Percentiles rank a stretch among this genome's conserved stretches.
phyloP scores from a whole-genome alignment of 352 stramenopile genomes.

The Globisporangium echinulatum region DNA sequence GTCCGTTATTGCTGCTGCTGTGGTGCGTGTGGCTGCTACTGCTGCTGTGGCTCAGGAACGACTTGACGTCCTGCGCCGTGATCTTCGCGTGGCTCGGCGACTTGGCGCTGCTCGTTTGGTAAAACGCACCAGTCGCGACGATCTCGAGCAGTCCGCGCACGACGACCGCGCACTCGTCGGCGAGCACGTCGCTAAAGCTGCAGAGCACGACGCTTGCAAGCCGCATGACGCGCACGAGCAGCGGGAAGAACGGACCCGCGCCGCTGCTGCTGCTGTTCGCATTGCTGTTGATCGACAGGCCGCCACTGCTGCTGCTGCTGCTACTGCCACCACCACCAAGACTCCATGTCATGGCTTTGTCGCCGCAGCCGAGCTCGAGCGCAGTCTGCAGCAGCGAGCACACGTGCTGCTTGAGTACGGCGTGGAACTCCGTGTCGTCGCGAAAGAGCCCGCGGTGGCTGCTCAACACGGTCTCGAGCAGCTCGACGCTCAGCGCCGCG shows the following conservation, averaged over 20 bases:
- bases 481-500: conserved; percentile 65
- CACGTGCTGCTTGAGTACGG: conserved; percentile 78
- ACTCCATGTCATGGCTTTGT: conserved; percentile 23
- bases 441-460: conserved; percentile 61
- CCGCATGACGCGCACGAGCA: conserved; percentile 79
- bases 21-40: not conserved
- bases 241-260: conserved; percentile 54
- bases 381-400: conserved; percentile 61
- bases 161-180: conserved; percentile 58
- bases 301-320: conserved; percentile 18
- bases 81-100: conserved; percentile 46
- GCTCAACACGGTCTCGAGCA: conserved; percentile 70
- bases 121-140: conserved; percentile 71
- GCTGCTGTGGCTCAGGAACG: conserved; percentile 42
- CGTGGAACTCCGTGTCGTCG: conserved; percentile 65
- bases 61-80: conserved; percentile 53
- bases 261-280: conserved; percentile 20
- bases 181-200: conserved; percentile 68
- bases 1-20: conserved; percentile 16
- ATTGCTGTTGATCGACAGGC: conserved; percentile 14
- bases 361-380: conserved; percentile 60
- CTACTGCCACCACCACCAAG: not conserved
- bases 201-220: conserved; percentile 69
- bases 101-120: conserved; percentile 40
- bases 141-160: conserved; percentile 65